Base-by-base conservation (phyloP, 306 rosid genomes). In the Quercus rubra region DNA sequence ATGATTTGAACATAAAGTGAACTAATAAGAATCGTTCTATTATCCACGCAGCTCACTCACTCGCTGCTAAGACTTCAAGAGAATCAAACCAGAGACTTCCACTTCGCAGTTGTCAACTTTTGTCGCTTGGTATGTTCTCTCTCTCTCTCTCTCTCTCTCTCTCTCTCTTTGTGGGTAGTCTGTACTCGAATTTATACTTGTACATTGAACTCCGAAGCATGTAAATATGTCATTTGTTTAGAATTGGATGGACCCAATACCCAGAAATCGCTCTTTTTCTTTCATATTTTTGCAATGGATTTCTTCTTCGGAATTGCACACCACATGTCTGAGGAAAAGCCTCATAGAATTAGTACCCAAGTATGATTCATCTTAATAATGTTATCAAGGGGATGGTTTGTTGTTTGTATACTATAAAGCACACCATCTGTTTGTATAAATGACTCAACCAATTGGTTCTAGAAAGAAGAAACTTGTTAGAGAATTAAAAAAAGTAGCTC, bases 271-370 rank as follows among this genome's bases (percentile, higher is more conserved):
- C 30, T 21, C 23, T 9, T 58, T 25, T 9, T 58, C 14, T 2
- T 21, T 1, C 30, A 0, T 27, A 17, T 19, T 28, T 7, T 6
- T 63, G 41, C n/a, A 25, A 25, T 17, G 49, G 23, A 28, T 31
- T 30, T 2, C 20, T 17, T 33, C 12, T 33, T 67, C 5, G 51
- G 1, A 33, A 67, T 35, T 18, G 49, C 19, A 18, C 49, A 66
- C 25, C 12, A 8, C 18, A 0, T 81, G 76, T 81, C 49, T 49
- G 84, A 81, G n/a, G 43, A 69, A 81, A 57, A 8, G 33, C 80
- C 23, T 68, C 46, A 30, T 4, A 28, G 64, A 49, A 7, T 33
- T 67, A 18, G 71, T 21, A 46, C 63, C 9, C 30, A 56, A 66
- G 31, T 18, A 41, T 41, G 46, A 41, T 41, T 41, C 46, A 8